phyloP scores from a whole-genome alignment of 305 asterid genomes.

The Solanum hybrid region DNA sequence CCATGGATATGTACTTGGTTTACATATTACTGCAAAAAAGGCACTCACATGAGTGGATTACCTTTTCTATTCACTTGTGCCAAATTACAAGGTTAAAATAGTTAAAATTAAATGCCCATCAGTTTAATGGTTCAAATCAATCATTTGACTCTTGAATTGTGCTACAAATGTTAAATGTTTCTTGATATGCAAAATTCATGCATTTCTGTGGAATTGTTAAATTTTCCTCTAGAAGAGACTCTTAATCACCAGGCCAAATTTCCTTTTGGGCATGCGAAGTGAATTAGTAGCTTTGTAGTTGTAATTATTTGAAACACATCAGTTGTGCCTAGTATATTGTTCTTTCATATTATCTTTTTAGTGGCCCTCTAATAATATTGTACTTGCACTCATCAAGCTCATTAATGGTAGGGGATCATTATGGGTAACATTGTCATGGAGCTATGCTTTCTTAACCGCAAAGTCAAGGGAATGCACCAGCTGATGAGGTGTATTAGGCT shows the following conservation, averaged over 20 bases:
- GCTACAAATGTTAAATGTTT: not conserved
- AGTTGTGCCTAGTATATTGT: not conserved
- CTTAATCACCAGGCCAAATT: not conserved
- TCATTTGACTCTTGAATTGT: not conserved
- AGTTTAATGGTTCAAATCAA: constrained; percentile 1
- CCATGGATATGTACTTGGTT: not conserved
- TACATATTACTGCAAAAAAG: not conserved
- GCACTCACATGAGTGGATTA: not conserved
- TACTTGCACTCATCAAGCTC: not conserved
- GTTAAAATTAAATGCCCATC: not conserved
- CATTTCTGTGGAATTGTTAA: not conserved
- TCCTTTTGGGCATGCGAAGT: not conserved
- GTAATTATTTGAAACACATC: not conserved
- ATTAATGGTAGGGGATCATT: not conserved
- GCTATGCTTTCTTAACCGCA: not conserved
- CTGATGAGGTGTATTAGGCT: not conserved
- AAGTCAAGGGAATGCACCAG: not conserved
- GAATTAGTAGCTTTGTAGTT: not conserved
- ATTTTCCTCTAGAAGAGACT: not conserved
- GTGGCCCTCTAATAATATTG: not conserved
- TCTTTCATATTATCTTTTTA: not conserved
- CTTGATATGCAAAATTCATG: not conserved
- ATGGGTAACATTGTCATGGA: not conserved
- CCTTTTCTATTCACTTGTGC: not conserved
- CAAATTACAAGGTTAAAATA: not conserved